Percentiles rank a stretch among this genome's conserved stretches.
Evolutionary conservation across 305 asterid species (phyloP).

Genomic region (Fraxinus albicans): DNA sequence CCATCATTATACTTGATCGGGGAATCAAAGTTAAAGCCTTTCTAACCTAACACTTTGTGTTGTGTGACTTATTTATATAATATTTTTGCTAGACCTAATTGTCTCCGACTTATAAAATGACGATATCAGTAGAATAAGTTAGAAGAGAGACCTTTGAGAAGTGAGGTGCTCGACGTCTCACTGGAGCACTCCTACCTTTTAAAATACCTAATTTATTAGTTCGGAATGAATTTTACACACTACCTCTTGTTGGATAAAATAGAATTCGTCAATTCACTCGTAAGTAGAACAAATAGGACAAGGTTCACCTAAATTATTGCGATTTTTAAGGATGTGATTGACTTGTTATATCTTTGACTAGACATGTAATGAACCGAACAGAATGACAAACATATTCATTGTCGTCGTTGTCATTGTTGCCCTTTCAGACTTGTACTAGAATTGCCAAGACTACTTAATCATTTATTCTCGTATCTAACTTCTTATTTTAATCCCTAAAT

Average conservation of each 20-base stretch:
- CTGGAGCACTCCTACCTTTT: neutral
- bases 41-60: conserved; percentile 42
- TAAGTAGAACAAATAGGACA: neutral
- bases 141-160: neutral
- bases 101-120: neutral
- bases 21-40: conserved; percentile 35
- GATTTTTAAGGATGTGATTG: neutral
- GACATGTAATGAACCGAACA: neutral
- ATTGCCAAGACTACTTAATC: neutral
- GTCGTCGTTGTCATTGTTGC: neutral
- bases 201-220: neutral
- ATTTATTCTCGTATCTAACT: neutral
- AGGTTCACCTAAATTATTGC: neutral
- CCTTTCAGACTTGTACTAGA: neutral
- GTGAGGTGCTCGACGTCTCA: neutral
- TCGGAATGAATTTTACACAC: neutral
- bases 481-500: neutral
- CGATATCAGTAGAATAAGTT: neutral
- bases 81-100: conserved; percentile 9
- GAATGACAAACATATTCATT: neutral
- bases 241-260: neutral
- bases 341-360: neutral
- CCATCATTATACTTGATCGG: conserved; percentile 26
- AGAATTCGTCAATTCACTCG: neutral
- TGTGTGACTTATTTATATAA: conserved; percentile 20